Conservation (phyloP, 2,329 filamentous ascomycete genomes). For the Aspergillus melleus region DNA sequence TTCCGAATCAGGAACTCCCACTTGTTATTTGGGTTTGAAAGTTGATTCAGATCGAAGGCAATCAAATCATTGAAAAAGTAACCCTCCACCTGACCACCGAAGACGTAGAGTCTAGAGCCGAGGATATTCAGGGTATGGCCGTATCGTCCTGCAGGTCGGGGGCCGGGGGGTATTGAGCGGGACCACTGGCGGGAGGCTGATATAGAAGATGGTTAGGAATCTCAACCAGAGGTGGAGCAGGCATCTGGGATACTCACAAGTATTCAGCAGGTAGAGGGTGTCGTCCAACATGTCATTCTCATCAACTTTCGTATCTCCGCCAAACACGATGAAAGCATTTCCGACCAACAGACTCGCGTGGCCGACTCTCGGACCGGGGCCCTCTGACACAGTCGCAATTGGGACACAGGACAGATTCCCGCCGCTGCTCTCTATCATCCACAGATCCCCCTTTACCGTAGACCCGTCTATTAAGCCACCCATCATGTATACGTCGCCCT, state of each 20-base stretch:
- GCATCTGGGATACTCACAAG: slow-evolving; percentile 65
- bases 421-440: slow-evolving; percentile 89
- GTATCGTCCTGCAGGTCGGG: slow-evolving; percentile 85
- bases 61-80: slow-evolving; percentile 97
- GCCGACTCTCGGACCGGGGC: slow-evolving; percentile 90
- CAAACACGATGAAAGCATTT: slow-evolving; percentile 98
- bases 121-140: slow-evolving; percentile 96
- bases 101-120: slow-evolving; percentile 95
- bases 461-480: slow-evolving; percentile 92
- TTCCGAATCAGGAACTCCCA: slow-evolving; percentile 92
- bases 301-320: slow-evolving; percentile 95
- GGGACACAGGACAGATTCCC: slow-evolving; percentile 88
- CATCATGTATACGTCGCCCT: slow-evolving; percentile 97
- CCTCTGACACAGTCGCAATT: slow-evolving; percentile 86
- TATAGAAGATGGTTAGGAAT: slow-evolving; percentile 16
- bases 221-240: neutral
- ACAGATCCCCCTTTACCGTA: slow-evolving; percentile 93
- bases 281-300: slow-evolving; percentile 90
- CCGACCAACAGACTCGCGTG: slow-evolving; percentile 92
- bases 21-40: slow-evolving; percentile 85
- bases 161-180: slow-evolving; percentile 81
- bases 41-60: slow-evolving; percentile 91
- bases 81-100: slow-evolving; percentile 95
- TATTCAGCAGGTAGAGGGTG: slow-evolving; percentile 94
- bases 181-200: slow-evolving; percentile 97